Evolutionary conservation across 1,139 yeast genomes (phyloP), one percentile per base, ranked within the genome.

Genomic region (Geotrichum carabidarum): DNA sequence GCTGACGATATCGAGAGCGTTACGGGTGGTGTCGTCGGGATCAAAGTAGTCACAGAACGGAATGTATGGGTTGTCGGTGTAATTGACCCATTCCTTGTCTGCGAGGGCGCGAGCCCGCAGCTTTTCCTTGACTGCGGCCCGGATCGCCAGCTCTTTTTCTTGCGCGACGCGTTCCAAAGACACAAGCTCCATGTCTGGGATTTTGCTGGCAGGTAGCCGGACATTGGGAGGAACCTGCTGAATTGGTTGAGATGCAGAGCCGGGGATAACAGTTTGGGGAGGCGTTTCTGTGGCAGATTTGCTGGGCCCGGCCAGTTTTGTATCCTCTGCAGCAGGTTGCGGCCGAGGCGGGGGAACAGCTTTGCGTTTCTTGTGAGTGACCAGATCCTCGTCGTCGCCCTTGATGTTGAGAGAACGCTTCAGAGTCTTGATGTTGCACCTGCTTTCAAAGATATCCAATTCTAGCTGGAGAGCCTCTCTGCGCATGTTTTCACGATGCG

Each of bases 161-260:
- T 80, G 77, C 57, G 87, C 73, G 27, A 89, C 83, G 53, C 82
- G 78, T 51, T 88, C 88, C 27, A 91, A 91, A 5, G 96, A 87
- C 40, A 86, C 83, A 62, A 91, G 76, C 53, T 89, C 95, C 79
- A 91, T 79, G 70, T 91, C 97, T 11, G 98, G 97, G 62, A 91
- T 86, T 72, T 90, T 88, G 1, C 96, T 86, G 32, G 94, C 86
- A 9, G 96, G 95, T 44, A 89, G 72, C 62, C 87, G 86, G 64
- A 88, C 95, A 71, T 88, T 87, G 8, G 95, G 91, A 65, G 86
- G 95, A 49, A 78, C 78, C 34, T 56, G 59, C 50, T 61, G 67
- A 50, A 38, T 58, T 22, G 56, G 60, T 42, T 57, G 59, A 31
- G 53, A 63, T 54, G 44, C 53, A 49, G 41, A 40, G 65, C 61